These are phyloP conservation scores for Umbellularia californica DNA, from an alignment of 164 flowering plant genomes.

Conservation along the genomic window DNA sequence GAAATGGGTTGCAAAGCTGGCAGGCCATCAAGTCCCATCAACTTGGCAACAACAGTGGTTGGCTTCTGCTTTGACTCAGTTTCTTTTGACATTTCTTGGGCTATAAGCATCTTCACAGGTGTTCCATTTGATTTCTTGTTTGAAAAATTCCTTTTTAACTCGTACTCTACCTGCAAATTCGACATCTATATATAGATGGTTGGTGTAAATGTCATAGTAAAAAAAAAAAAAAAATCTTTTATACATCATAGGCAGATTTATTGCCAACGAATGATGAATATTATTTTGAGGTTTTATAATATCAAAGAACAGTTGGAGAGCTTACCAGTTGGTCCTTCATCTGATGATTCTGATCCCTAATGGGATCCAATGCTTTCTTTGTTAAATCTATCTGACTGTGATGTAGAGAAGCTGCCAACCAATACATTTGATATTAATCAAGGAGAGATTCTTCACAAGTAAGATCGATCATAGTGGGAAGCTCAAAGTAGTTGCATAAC, in stretches of 20 bases:
- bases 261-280: not conserved
- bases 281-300: not conserved
- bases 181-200: not conserved
- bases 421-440: not conserved
- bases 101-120: slow-evolving; percentile 91
- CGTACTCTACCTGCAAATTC: slow-evolving; percentile 49
- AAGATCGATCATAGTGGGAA: not conserved
- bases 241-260: not conserved
- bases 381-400: slow-evolving; percentile 6
- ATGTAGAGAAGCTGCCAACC: slow-evolving; percentile 3
- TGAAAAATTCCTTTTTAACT: slow-evolving; percentile 39
- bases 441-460: not conserved
- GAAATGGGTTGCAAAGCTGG: slow-evolving; percentile 46
- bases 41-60: slow-evolving; percentile 82
- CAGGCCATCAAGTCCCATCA: slow-evolving; percentile 93
- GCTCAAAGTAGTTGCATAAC: not conserved
- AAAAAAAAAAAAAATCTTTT: not conserved
- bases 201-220: not conserved
- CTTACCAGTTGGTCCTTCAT: slow-evolving; percentile 59
- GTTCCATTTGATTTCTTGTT: slow-evolving; percentile 55
- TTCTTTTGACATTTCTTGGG: slow-evolving; percentile 87
- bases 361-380: slow-evolving; percentile 31
- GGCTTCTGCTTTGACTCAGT: slow-evolving; percentile 49
- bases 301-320: slow-evolving; percentile 3
- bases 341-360: slow-evolving; percentile 25